Percentiles rank a stretch among this genome's conserved stretches.
phyloP scores from a whole-genome alignment of 768 basidiomycete genomes.

The Russula olivacea region DNA sequence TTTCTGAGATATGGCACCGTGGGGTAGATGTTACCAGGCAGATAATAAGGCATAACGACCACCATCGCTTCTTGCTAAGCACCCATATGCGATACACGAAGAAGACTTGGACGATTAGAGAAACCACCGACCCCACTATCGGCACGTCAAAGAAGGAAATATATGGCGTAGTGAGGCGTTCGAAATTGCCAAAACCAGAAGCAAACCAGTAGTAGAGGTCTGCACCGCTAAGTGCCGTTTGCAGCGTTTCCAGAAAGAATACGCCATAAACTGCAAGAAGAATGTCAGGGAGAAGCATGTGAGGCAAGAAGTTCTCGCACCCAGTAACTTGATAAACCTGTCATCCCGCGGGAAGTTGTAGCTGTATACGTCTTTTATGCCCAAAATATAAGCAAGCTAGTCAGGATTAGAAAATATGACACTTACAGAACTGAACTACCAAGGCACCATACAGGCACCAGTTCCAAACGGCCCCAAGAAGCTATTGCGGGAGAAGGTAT shows the following conservation, averaged over 20 bases:
- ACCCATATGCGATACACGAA: constrained; percentile 32
- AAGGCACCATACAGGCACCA: constrained; percentile 30
- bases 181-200: constrained; percentile 31
- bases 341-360: constrained; percentile 11
- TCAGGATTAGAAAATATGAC: neutral
- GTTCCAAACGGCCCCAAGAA: constrained; percentile 24
- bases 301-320: neutral
- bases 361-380: constrained; percentile 11
- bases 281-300: neutral
- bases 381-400: neutral
- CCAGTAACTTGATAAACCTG: constrained; percentile 1
- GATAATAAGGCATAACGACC: neutral
- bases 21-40: neutral
- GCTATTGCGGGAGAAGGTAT: neutral
- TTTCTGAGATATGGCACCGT: neutral
- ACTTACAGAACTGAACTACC: constrained; percentile 31
- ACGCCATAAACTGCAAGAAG: constrained; percentile 16
- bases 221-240: constrained; percentile 28
- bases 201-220: constrained; percentile 32
- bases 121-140: constrained; percentile 28
- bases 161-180: constrained; percentile 22
- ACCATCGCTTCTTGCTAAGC: neutral
- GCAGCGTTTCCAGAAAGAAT: constrained; percentile 28
- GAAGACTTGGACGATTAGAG: constrained; percentile 31
- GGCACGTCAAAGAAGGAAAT: constrained; percentile 29